Percentiles rank a stretch among this genome's conserved stretches.
These are phyloP conservation scores for Erythrophleum fordii DNA, from an alignment of 306 rosid genomes.

Conservation along the genomic window DNA sequence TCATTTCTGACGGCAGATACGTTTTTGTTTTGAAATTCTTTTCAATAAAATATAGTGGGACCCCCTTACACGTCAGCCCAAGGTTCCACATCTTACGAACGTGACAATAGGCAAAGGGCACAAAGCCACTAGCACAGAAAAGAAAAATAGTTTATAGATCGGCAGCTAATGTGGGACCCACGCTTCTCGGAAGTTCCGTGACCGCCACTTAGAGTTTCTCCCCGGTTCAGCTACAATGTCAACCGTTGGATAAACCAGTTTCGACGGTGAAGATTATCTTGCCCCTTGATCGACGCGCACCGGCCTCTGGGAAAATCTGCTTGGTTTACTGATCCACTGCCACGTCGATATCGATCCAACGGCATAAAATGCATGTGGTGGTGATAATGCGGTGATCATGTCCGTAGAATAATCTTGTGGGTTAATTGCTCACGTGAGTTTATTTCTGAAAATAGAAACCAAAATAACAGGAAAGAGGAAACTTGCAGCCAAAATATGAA, in stretches of 20 bases:
- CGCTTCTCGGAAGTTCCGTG: slow-evolving; percentile 92
- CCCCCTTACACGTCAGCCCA: slow-evolving; percentile 60
- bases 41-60: slow-evolving; percentile 44
- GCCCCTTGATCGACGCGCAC: slow-evolving; percentile 45
- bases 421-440: slow-evolving; percentile 41
- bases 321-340: slow-evolving; percentile 25
- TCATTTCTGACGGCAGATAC: slow-evolving; percentile 45
- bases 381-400: slow-evolving; percentile 49
- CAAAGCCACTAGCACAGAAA: slow-evolving; percentile 4
- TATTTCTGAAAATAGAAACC: not conserved
- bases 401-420: slow-evolving; percentile 43
- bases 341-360: slow-evolving; percentile 65
- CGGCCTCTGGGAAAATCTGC: slow-evolving; percentile 59
- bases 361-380: slow-evolving; percentile 17
- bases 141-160: not conserved
- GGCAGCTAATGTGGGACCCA: slow-evolving; percentile 76
- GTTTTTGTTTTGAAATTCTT: not conserved
- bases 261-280: slow-evolving; percentile 38
- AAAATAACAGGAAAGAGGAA: slow-evolving; percentile 28
- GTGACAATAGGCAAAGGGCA: slow-evolving; percentile 59
- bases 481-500: slow-evolving; percentile 61
- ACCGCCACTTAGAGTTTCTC: slow-evolving; percentile 63
- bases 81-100: slow-evolving; percentile 70
- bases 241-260: slow-evolving; percentile 42
- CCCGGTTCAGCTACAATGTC: not conserved